phyloP scores from a whole-genome alignment of 169 alveolate species.

The Neospora caninum region DNA sequence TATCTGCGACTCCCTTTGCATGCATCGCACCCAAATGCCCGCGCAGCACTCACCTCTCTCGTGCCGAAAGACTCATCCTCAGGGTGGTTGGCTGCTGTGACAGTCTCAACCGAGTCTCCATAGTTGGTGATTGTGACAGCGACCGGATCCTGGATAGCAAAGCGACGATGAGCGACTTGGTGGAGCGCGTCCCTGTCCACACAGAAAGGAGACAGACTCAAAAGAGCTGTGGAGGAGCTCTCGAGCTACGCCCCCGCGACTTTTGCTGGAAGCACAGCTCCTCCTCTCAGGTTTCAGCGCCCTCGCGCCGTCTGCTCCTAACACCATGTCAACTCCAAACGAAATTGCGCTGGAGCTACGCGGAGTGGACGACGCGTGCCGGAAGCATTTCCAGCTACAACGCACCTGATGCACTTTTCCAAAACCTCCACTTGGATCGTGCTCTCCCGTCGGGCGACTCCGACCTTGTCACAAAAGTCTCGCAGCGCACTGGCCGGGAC shows the following conservation, averaged over 20 bases:
- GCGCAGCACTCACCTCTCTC: conserved; percentile 44
- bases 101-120: background rate
- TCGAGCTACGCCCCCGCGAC: no score
- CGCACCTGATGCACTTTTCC: conserved; percentile 93
- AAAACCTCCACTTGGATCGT: conserved; percentile 91
- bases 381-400: no score
- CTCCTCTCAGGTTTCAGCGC: no score
- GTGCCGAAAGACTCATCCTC: conserved; percentile 31
- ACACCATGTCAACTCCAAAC: no score
- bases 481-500: conserved; percentile 86
- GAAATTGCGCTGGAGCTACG: no score
- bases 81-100: conserved; percentile 65
- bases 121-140: conserved; percentile 49
- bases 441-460: conserved; percentile 96
- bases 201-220: background rate
- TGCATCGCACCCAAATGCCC: no score
- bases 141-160: conserved; percentile 67
- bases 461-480: conserved; percentile 91
- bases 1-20: no score
- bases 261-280: no score
- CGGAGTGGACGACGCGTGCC: no score
- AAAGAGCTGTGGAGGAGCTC: no score
- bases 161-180: conserved; percentile 58
- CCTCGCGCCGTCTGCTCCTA: no score
- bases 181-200: conserved; percentile 57